A percentile compares a stretch with the other conserved stretches of the same genome.
Evolutionary conservation across 805 yeast species (phyloP).

Genomic region (Blastobotrys attinorum): DNA sequence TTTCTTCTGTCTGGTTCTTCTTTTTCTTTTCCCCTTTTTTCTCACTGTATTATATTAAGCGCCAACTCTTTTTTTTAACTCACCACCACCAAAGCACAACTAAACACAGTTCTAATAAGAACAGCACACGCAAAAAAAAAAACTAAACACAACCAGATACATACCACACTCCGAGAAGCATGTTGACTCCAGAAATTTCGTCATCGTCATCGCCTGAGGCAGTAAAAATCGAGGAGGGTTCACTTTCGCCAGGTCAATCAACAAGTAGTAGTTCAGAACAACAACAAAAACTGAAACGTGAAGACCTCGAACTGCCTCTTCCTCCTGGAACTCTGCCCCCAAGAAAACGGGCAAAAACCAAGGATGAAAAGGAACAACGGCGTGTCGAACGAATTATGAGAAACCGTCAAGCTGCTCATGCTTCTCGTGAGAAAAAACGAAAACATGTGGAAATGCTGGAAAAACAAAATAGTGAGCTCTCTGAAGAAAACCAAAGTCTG

Average conservation of each 20-base stretch:
- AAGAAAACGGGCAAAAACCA: conserved; percentile 91
- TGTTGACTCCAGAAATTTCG: not conserved
- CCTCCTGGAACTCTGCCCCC: conserved; percentile 64
- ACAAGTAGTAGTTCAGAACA: not conserved
- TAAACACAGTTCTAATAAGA: no score
- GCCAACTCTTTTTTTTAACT: no score
- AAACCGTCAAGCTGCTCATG: conserved; percentile 95
- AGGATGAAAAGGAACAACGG: conserved; percentile 95
- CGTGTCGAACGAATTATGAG: conserved; percentile 87
- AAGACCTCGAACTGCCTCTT: conserved; percentile 26
- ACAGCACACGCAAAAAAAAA: no score
- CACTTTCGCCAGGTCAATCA: not conserved
- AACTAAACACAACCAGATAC: no score
- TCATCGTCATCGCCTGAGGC: not conserved
- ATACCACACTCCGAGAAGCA: not conserved
- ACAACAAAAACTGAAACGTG: conserved; percentile 17
- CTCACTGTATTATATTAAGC: no score
- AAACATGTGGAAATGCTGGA: conserved; percentile 84
- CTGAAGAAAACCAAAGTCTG: conserved; percentile 23
- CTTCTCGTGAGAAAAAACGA: conserved; percentile 93
- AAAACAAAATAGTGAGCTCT: conserved; percentile 32
- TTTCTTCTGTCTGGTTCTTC: no score
- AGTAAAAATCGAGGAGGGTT: not conserved
- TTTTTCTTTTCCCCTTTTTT: no score
- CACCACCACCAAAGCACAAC: no score